Percentiles rank a stretch among this genome's conserved stretches.
Evolutionary conservation across 768 basidiomycete species (phyloP).

Genomic region (Paxillus rubicundulus): DNA sequence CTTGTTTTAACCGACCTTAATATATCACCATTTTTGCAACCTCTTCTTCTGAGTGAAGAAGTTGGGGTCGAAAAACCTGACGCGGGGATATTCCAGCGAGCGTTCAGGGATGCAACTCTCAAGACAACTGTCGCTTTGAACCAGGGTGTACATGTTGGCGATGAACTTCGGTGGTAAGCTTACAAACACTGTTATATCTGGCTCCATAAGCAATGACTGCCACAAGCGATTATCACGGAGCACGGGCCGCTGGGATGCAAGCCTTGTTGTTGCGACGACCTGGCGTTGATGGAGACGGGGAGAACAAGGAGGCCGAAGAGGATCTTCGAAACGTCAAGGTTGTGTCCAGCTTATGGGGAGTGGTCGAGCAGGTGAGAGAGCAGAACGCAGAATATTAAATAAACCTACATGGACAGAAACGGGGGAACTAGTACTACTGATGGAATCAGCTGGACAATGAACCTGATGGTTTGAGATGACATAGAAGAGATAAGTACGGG

Average conservation of each 20-base stretch:
- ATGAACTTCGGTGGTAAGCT: constrained; percentile 63
- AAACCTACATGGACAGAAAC: neutral
- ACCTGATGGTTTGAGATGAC: no score
- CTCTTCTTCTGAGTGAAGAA: constrained; percentile 68
- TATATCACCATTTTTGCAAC: constrained; percentile 46
- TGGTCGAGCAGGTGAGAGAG: constrained; percentile 37
- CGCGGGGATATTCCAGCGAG: constrained; percentile 52
- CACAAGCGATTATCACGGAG: constrained; percentile 65
- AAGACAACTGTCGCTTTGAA: neutral
- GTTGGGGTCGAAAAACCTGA: constrained; percentile 70
- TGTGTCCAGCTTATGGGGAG: constrained; percentile 36
- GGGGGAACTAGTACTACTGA: neutral
- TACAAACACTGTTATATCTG: neutral
- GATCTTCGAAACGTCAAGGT: constrained; percentile 41
- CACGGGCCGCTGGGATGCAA: constrained; percentile 50
- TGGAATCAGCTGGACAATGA: no score
- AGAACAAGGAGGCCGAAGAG: constrained; percentile 40
- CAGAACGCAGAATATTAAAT: constrained; percentile 8
- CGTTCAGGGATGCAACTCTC: constrained; percentile 22
- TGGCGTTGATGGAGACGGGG: constrained; percentile 47
- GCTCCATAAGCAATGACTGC: constrained; percentile 1
- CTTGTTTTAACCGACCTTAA: constrained; percentile 58
- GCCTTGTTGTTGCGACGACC: constrained; percentile 56
- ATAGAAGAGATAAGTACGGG: no score
- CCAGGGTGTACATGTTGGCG: constrained; percentile 71